Evolutionary conservation across 2,329 filamentous ascomycete genomes (phyloP).

Genomic region (Thielaviopsis musarum): DNA sequence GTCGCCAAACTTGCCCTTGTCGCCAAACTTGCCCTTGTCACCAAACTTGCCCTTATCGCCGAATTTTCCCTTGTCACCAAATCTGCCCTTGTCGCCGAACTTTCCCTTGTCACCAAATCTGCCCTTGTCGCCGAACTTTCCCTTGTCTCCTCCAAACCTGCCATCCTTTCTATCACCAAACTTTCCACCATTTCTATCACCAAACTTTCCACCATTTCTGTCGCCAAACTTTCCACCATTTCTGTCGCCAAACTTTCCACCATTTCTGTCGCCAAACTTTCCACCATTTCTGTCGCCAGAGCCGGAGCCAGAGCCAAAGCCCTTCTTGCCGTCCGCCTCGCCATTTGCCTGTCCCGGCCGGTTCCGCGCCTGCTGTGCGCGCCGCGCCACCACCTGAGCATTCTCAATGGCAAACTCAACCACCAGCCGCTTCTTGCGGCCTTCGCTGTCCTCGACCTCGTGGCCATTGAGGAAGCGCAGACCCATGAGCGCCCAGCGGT

Average conservation of each 20-base stretch:
- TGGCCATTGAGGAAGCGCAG: conserved; percentile 83
- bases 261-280: conserved; percentile 6
- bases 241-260: conserved; percentile 2
- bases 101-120: not conserved
- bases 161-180: conserved; percentile 19
- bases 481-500: conserved; percentile 89
- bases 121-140: not conserved
- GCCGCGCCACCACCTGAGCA: conserved; percentile 76
- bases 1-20: conserved; percentile 1
- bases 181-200: too few relatives aligned
- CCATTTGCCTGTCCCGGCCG: conserved; percentile 21
- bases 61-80: not conserved
- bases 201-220: conserved; percentile 15
- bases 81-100: not conserved
- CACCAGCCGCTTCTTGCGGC: conserved; percentile 77
- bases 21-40: not conserved
- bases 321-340: conserved; percentile 24
- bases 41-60: not conserved
- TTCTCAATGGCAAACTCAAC: conserved; percentile 98
- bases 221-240: not conserved
- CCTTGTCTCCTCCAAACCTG: not conserved
- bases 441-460: conserved; percentile 39
- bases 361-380: conserved; percentile 20
- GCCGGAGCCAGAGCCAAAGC: too few relatives aligned
- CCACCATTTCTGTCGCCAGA: not conserved